Base-by-base conservation (phyloP, 2,329 filamentous ascomycete genomes). In the Penicillium nordicum region DNA sequence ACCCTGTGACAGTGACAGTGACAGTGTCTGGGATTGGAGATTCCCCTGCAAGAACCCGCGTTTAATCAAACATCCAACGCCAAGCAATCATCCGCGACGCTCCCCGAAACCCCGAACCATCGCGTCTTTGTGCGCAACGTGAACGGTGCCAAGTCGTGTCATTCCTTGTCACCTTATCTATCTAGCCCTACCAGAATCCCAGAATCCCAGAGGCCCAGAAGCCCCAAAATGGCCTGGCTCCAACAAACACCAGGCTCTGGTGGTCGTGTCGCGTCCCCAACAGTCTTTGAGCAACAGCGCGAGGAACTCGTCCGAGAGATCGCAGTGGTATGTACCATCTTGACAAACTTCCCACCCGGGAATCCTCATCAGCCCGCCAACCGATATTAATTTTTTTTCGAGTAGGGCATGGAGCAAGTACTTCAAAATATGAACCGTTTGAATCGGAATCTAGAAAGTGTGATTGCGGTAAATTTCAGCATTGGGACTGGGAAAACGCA, bases 371-470 rank as follows among this genome's bases (percentile, higher is more conserved):
- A 23, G 14, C 8, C 3, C 12, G 23, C 36, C 34, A 30, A 7
- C 7, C 4, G 25, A 45, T 40, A 18, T 10, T 47, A 14, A 44
- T 30, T 8, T n/a, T 9, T n/a, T 9, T 23, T 25, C n/a, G 16
- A 5, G 5, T 60, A 86, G 83, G 82, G 80, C 59, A 80, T 99
- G 71, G 94, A 97, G 69, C 87, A 94, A 68, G 92, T 96, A 57
- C 87, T 99, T 10, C 89, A 92, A 67, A 97, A 96, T 69, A 91
- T 97, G 74, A 99, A 97, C 77, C 92, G 92, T 67, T 78, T 99
- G 57, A 99, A 97, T 73, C 87, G 93, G 34, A 93, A 88, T 38
- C 79, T 99, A 18, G 93, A 99, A 75, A 89, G 92, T 54, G 88
- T 97, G 21, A 92, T 95, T 57, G 87, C 91, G 45, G 93, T 93